Base-by-base conservation (phyloP, 441 rosid species). In the Gossypium davidsonii region DNA sequence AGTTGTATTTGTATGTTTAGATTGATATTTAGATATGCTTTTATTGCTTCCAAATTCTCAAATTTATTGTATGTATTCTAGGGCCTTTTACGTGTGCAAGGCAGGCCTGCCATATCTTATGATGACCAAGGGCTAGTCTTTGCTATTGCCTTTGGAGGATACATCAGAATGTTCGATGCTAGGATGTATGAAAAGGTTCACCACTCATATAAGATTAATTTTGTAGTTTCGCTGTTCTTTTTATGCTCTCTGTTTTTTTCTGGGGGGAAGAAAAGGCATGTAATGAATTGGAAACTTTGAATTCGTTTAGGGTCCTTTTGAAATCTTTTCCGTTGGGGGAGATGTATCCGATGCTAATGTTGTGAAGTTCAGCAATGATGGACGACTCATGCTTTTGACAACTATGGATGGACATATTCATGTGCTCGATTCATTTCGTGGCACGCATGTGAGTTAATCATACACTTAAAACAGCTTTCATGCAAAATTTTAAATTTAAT, bases 61-160 rank as follows among this genome's bases (percentile, higher is more conserved):
- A 60, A 14, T 73, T 48, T 60, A 42, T 58, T 51, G 26, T 75
- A 60, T 62, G 7, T 74, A 25, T 70, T 72, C 12, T 74, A 90
- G 97, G 97, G 97, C 48, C 98, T 94, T 65, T 79, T 92, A 81
- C 95, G 83, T 26, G 94, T 89, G 49, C 98, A 92, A 82, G 98
- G 97, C 80, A 85, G 97, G 86, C 98, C 98, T 77, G 97, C 98
- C 75, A 85, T 92, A 26, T 87, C 96, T 68, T 92, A 94, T 83
- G 98, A 92, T 86, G 97, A 94, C 76, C 98, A 91, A 63, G 98
- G 98, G 49, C 78, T 89, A 68, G 90, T 92, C 61, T 92, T 94
- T 85, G 88, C 97, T 23, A 76, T 90, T 83, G 96, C 97, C 66
- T 92, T 89, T 83, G 98, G 98, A 81, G 97, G 97, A 73, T 87